Percentiles rank a stretch among this genome's conserved stretches.
Conservation (phyloP, 768 basidiomycete genomes). For the Xanthoconium purpureum region DNA sequence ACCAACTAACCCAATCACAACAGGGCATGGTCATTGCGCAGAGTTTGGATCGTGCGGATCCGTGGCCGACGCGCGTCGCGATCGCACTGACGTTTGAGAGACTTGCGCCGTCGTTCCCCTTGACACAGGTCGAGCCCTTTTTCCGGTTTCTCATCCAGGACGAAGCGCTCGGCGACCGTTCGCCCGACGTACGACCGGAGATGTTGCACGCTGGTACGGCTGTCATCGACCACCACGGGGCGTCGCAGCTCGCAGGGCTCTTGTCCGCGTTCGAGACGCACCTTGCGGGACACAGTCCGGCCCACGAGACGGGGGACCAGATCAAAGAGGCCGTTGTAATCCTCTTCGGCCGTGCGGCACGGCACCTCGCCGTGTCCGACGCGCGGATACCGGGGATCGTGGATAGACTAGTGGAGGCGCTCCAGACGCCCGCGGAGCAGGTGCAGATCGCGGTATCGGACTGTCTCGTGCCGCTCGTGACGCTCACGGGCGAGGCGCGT, state of each 20-base stretch:
- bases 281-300: slow-evolving; percentile 50
- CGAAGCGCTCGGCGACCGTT: slow-evolving; percentile 84
- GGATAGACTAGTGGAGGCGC: slow-evolving; percentile 79
- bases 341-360: slow-evolving; percentile 87
- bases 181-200: slow-evolving; percentile 72
- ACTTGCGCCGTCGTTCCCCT: slow-evolving; percentile 63
- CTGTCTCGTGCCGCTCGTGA: slow-evolving; percentile 85
- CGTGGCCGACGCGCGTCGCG: slow-evolving; percentile 81
- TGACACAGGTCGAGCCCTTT: slow-evolving; percentile 61
- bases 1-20: background rate
- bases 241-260: slow-evolving; percentile 63
- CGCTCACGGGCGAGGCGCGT: slow-evolving; percentile 50
- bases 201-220: slow-evolving; percentile 85
- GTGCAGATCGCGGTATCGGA: slow-evolving; percentile 97
- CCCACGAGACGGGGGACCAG: slow-evolving; percentile 75
- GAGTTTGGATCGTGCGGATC: slow-evolving; percentile 84
- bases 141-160: slow-evolving; percentile 86
- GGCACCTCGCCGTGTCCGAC: slow-evolving; percentile 79
- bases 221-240: slow-evolving; percentile 82
- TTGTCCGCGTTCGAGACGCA: slow-evolving; percentile 81
- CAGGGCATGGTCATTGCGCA: slow-evolving; percentile 92
- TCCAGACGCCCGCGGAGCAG: slow-evolving; percentile 92
- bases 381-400: slow-evolving; percentile 77
- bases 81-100: slow-evolving; percentile 64
- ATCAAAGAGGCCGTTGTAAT: slow-evolving; percentile 96